These are phyloP conservation scores for Arctium lappa DNA, from an alignment of 129 eudicot genomes.

Conservation along the genomic window DNA sequence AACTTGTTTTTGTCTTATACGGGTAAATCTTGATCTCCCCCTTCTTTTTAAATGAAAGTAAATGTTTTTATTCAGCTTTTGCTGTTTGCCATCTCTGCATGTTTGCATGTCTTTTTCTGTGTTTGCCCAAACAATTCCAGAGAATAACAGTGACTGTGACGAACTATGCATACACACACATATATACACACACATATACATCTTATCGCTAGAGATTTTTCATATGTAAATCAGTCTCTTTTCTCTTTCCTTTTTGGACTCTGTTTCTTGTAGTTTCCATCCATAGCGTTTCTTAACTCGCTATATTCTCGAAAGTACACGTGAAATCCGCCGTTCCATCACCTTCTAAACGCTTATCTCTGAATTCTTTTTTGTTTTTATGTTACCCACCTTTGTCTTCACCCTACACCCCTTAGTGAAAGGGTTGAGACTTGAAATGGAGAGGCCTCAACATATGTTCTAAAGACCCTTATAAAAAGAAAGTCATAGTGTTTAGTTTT, in stretches of 20 bases:
- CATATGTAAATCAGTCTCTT: conserved; percentile 25
- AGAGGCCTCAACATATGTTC: background rate
- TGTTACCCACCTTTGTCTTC: conserved; percentile 22
- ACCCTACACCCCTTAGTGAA: background rate
- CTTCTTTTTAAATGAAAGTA: conserved; percentile 30
- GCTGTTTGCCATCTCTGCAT: conserved; percentile 54
- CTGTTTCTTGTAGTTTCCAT: background rate
- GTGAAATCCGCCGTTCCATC: conserved; percentile 35
- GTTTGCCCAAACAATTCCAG: conserved; percentile 40
- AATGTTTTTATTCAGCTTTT: conserved; percentile 33
- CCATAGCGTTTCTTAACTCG: background rate
- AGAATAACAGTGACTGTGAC: conserved; percentile 47
- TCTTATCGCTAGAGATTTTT: conserved; percentile 32
- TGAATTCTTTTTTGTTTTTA: conserved; percentile 23
- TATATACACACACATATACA: background rate
- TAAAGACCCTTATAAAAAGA: background rate
- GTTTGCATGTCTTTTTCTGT: conserved; percentile 47
- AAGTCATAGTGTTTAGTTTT: background rate
- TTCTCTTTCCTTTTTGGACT: conserved; percentile 28
- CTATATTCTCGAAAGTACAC: conserved; percentile 34
- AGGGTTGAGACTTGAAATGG: background rate
- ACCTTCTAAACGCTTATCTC: conserved; percentile 21
- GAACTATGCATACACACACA: conserved; percentile 22
- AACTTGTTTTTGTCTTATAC: conserved; percentile 27
- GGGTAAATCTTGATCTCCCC: conserved; percentile 31